Percentiles rank a stretch among this genome's conserved stretches.
Conservation (phyloP, 495 filamentous ascomycete genomes). For the Lasiosphaeria hispida region DNA sequence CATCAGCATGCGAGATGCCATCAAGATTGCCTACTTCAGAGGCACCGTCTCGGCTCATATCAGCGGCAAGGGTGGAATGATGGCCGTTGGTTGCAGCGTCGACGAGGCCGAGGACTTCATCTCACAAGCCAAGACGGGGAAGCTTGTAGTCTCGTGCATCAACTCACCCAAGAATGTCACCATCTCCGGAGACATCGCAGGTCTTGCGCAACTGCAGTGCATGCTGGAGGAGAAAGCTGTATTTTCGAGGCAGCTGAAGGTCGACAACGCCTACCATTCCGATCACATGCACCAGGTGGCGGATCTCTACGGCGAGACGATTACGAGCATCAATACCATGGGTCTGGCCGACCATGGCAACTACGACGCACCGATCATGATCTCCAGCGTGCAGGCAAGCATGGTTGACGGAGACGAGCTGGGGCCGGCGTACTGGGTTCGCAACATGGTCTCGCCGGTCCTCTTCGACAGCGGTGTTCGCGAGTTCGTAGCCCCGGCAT, state of each 20-base stretch:
- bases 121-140: not conserved
- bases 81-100: conserved; percentile 44
- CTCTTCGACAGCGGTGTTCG: conserved; percentile 34
- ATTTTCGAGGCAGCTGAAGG: conserved; percentile 28
- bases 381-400: conserved; percentile 22
- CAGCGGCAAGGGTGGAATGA: conserved; percentile 44
- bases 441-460: conserved; percentile 40
- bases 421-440: conserved; percentile 36
- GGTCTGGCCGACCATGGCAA: no score
- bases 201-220: conserved; percentile 24
- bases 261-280: conserved; percentile 40
- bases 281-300: conserved; percentile 34
- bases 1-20: conserved; percentile 44
- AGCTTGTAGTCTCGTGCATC: conserved; percentile 27
- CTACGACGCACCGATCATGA: no score
- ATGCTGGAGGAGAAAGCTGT: conserved; percentile 12
- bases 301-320: conserved; percentile 28
- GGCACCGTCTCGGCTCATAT: conserved; percentile 17
- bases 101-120: conserved; percentile 40
- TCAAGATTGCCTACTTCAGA: conserved; percentile 48
- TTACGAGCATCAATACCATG: no score
- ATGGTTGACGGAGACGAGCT: conserved; percentile 8
- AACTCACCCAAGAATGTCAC: conserved; percentile 46
- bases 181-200: conserved; percentile 38
- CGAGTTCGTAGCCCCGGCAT: not conserved